Percentiles rank a stretch among this genome's conserved stretches.
Evolutionary conservation across 257 asterid genomes (phyloP).

Genomic region (Thymus quinquecostatus): DNA sequence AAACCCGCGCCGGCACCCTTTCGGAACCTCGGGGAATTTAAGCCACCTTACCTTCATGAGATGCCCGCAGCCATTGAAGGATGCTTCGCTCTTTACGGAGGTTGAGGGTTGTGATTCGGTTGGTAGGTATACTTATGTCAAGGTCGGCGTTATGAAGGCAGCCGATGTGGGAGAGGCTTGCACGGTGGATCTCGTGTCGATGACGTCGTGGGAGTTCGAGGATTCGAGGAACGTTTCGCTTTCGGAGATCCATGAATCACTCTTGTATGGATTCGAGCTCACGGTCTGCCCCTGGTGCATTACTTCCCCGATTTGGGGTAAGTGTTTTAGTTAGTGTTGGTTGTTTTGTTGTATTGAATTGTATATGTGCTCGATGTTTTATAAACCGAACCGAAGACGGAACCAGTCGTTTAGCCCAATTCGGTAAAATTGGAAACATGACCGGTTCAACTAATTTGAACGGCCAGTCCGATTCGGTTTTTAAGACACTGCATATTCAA

Average conservation of each 20-base stretch:
- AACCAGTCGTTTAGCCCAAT: too few species aligned
- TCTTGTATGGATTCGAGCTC: conserved; percentile 23
- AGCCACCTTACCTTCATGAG: neutral
- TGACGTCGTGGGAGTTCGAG: conserved; percentile 22
- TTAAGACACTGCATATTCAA: too few species aligned
- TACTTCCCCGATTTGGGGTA: neutral
- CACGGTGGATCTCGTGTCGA: neutral
- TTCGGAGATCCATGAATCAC: conserved; percentile 10
- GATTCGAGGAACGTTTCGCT: neutral
- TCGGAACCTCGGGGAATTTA: neutral
- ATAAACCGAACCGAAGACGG: too few species aligned
- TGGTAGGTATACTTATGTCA: neutral
- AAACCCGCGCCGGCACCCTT: neutral
- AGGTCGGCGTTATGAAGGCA: neutral
- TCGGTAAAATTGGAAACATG: too few species aligned
- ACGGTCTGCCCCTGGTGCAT: neutral
- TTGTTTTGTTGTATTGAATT: too few species aligned
- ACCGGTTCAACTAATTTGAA: too few species aligned
- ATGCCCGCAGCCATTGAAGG: neutral
- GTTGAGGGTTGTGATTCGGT: neutral
- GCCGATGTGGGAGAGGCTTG: neutral
- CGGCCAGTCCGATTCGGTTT: too few species aligned
- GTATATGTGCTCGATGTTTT: too few species aligned
- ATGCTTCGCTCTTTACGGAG: neutral
- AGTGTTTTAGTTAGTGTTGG: neutral